phyloP scores from a whole-genome alignment of 163 green algal genomes.

The Chloromonas sp. region DNA sequence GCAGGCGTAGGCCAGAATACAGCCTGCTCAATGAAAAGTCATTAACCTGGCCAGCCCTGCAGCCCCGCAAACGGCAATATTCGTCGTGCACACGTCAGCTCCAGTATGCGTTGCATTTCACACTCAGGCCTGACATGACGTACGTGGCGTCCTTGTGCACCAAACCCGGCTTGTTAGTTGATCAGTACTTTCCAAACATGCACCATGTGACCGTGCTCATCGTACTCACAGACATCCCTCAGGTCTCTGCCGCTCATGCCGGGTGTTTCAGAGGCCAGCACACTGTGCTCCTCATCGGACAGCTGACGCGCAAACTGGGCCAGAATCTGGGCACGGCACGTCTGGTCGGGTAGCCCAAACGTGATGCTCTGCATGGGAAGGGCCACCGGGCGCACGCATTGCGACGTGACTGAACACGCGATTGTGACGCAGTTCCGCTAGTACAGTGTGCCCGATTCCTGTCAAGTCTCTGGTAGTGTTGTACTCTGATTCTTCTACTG shows the following conservation, averaged over 20 bases:
- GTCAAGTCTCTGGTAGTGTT: not conserved
- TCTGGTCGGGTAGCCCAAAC: slow-evolving; percentile 72
- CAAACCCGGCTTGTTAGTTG: too few relatives aligned
- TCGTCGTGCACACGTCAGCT: too few relatives aligned
- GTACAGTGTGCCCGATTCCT: not conserved
- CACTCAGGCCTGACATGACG: too few relatives aligned
- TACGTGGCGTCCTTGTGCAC: too few relatives aligned
- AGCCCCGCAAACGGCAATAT: too few relatives aligned
- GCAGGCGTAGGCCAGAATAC: too few relatives aligned
- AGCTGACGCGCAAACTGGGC: slow-evolving; percentile 78
- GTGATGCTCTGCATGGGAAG: slow-evolving; percentile 52
- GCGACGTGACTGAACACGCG: not conserved
- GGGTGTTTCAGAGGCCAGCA: slow-evolving; percentile 50
- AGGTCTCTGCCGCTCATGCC: slow-evolving; percentile 82
- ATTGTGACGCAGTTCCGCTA: not conserved
- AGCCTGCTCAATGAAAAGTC: too few relatives aligned
- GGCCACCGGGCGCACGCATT: not conserved
- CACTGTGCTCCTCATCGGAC: slow-evolving; percentile 18
- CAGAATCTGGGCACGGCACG: slow-evolving; percentile 66
- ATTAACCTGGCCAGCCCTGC: too few relatives aligned
- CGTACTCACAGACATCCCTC: slow-evolving; percentile 67
- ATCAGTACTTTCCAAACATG: too few relatives aligned
- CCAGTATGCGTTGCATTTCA: too few relatives aligned
- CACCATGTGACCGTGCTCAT: too few relatives aligned
- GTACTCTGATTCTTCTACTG: too few relatives aligned